Conservation (phyloP, 2,329 filamentous ascomycete species). For the Sporothrix pallida region DNA sequence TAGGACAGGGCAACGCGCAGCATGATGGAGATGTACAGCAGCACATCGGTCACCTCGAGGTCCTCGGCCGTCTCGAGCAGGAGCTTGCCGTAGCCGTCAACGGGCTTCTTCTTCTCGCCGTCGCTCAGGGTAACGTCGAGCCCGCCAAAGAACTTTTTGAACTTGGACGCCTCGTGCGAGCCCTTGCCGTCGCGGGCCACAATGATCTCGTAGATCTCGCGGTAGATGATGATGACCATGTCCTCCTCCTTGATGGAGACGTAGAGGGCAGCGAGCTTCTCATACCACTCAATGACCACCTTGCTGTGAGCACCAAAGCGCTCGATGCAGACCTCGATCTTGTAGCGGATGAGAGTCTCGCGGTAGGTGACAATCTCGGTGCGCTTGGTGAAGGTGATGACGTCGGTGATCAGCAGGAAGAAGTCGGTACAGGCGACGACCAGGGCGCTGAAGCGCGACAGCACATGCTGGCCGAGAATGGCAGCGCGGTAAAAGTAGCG, state of each 20-base stretch:
- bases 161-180: constrained; percentile 42
- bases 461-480: constrained; percentile 57
- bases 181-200: constrained; percentile 44
- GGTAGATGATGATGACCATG: constrained; percentile 44
- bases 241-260: constrained; percentile 46
- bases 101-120: constrained; percentile 37
- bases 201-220: constrained; percentile 47
- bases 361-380: constrained; percentile 47
- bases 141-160: constrained; percentile 45
- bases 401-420: constrained; percentile 47
- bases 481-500: constrained; percentile 54
- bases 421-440: constrained; percentile 47
- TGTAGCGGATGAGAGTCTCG: constrained; percentile 49
- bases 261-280: constrained; percentile 48
- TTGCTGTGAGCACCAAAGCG: constrained; percentile 47
- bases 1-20: constrained; percentile 47
- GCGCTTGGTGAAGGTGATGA: constrained; percentile 45
- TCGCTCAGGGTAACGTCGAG: constrained; percentile 46
- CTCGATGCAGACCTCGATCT: constrained; percentile 48
- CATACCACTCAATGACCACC: constrained; percentile 47
- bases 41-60: constrained; percentile 44
- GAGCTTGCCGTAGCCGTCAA: constrained; percentile 45
- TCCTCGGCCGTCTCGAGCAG: constrained; percentile 48
- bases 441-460: constrained; percentile 45
- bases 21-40: constrained; percentile 46